Percentiles rank a stretch among this genome's conserved stretches.
phyloP scores from a whole-genome alignment of 768 basidiomycete genomes.

The Trametes cubensis region DNA sequence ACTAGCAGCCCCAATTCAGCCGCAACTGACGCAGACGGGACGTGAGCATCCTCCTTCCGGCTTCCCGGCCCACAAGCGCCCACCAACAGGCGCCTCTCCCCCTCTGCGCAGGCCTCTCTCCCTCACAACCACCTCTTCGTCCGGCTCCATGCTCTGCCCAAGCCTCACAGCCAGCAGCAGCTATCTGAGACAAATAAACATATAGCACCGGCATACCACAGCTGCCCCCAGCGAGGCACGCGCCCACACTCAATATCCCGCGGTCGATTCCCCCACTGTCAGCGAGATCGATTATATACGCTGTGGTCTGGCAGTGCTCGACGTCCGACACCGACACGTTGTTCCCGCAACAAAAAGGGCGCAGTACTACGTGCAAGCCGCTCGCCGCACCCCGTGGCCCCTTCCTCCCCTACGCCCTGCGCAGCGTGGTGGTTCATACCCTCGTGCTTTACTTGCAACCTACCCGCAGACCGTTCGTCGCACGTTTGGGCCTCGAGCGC shows the following conservation, averaged over 20 bases:
- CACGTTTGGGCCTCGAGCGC: background rate
- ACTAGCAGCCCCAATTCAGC: background rate
- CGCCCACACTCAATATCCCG: slow-evolving; percentile 10
- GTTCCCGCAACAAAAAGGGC: background rate
- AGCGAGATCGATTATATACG: slow-evolving; percentile 7
- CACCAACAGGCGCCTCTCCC: background rate
- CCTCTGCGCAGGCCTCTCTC: background rate
- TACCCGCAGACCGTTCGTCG: background rate
- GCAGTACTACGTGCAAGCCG: background rate
- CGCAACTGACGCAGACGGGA: background rate
- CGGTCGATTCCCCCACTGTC: background rate
- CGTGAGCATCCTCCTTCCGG: slow-evolving; percentile 15
- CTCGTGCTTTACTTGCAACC: background rate
- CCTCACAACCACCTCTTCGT: background rate
- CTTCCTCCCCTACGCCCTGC: slow-evolving; percentile 4
- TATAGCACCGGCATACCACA: background rate
- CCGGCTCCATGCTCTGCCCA: background rate
- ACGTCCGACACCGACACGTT: slow-evolving; percentile 3
- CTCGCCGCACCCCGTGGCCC: background rate
- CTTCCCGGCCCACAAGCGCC: slow-evolving; percentile 13
- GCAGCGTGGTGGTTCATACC: slow-evolving; percentile 11
- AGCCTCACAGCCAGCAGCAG: background rate
- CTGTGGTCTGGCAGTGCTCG: background rate
- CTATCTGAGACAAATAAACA: slow-evolving; percentile 9
- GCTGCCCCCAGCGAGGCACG: background rate